Evolutionary conservation across 139 green algal species (phyloP).

Genomic region (Eudorina sp.): DNA sequence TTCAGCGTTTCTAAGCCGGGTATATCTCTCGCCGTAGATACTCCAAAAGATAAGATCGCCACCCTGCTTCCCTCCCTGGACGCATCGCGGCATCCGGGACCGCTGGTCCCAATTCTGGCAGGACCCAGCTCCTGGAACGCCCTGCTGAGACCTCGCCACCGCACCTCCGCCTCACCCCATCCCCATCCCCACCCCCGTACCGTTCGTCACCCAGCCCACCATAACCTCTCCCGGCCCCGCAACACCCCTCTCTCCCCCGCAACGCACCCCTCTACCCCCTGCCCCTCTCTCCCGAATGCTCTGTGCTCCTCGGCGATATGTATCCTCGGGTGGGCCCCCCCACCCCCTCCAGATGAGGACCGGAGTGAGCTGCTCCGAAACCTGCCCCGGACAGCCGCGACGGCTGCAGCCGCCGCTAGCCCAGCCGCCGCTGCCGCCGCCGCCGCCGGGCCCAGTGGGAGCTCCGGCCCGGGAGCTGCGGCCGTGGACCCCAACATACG

Average conservation of each 20-base stretch:
- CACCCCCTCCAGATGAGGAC: slow-evolving; percentile 2
- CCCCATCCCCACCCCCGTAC: neutral
- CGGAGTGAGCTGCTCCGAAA: neutral
- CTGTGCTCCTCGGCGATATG: no score
- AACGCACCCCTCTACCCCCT: neutral
- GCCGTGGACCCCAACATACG: neutral
- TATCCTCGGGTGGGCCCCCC: no score
- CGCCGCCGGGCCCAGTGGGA: neutral
- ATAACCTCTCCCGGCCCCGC: neutral
- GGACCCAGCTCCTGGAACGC: no score
- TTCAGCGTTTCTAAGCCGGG: no score
- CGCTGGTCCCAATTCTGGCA: no score
- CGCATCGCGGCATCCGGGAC: neutral
- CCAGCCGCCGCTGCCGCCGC: neutral
- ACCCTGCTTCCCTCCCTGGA: neutral
- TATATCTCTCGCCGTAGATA: no score
- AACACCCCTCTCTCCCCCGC: neutral
- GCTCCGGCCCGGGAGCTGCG: neutral
- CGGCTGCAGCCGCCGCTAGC: neutral
- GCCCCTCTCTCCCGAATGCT: no score
- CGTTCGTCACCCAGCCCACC: neutral
- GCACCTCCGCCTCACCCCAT: neutral
- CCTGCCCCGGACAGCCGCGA: neutral
- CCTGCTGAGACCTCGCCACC: no score
- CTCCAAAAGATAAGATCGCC: neutral